A percentile compares a stretch with the other conserved stretches of the same genome.
Evolutionary conservation across 2,329 filamentous ascomycete genomes (phyloP).

Genomic region (Gremmenia infestans): DNA sequence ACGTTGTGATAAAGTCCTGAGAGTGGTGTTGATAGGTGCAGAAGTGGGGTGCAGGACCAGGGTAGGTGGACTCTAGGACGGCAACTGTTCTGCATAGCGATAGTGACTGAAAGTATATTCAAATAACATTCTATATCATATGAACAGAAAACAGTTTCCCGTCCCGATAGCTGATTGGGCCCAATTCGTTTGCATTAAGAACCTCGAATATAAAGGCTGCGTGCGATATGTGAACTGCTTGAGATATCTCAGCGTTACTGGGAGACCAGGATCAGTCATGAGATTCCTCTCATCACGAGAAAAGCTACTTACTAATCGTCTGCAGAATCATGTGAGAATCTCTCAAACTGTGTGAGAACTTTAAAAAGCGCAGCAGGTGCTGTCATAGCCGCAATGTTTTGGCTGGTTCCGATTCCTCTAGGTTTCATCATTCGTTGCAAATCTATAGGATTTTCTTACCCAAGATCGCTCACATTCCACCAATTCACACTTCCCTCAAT

Average conservation of each 20-base stretch:
- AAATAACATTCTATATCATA: not conserved
- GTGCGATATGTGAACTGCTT: too few relatives aligned
- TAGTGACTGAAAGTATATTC: not conserved
- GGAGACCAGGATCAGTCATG: too few relatives aligned
- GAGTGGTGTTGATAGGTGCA: not conserved
- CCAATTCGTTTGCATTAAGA: too few relatives aligned
- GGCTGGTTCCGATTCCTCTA: not conserved
- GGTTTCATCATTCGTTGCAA: not conserved
- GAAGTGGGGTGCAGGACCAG: not conserved
- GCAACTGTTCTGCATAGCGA: not conserved
- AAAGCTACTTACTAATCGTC: too few relatives aligned
- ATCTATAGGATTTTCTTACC: not conserved
- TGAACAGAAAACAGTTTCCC: not conserved
- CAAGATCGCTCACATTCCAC: constrained; percentile 25
- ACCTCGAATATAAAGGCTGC: too few relatives aligned
- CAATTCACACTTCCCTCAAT: constrained; percentile 22
- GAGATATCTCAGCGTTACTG: too few relatives aligned
- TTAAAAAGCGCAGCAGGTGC: not conserved
- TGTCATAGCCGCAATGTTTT: not conserved
- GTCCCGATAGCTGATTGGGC: not conserved
- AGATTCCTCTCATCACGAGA: too few relatives aligned
- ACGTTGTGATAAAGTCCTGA: not conserved
- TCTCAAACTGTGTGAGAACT: too few relatives aligned
- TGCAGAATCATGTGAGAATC: too few relatives aligned
- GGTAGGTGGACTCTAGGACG: not conserved